Evolutionary conservation across 1,284 basidiomycete genomes (phyloP).

Genomic region (Sanghuangporus weigelae): DNA sequence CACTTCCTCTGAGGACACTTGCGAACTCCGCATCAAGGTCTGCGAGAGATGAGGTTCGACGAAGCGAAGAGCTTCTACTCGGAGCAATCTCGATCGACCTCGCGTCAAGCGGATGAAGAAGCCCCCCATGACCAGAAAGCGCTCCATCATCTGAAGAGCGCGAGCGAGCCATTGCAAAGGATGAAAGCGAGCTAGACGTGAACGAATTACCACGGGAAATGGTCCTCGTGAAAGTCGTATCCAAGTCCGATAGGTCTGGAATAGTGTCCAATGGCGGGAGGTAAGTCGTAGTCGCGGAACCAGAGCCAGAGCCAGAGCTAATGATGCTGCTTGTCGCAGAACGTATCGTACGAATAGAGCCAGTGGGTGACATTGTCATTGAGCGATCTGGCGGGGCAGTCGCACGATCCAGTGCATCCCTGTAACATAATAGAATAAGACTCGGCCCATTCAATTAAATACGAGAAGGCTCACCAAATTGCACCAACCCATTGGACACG

Average conservation of each 20-base stretch:
- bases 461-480: constrained; percentile 57
- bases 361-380: constrained; percentile 58
- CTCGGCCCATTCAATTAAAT: constrained; percentile 12
- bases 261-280: constrained; percentile 62
- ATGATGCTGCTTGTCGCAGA: constrained; percentile 41
- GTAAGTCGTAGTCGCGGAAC: constrained; percentile 66
- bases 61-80: constrained; percentile 51
- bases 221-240: constrained; percentile 34
- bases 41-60: constrained; percentile 69
- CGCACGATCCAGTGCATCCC: constrained; percentile 60
- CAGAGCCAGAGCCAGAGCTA: constrained; percentile 30
- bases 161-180: constrained; percentile 25
- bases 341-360: constrained; percentile 64
- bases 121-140: constrained; percentile 50
- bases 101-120: constrained; percentile 62
- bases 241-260: constrained; percentile 59
- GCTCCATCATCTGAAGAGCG: constrained; percentile 64
- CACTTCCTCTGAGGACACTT: constrained; percentile 33
- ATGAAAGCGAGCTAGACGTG: constrained; percentile 7
- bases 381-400: constrained; percentile 47
- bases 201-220: constrained; percentile 28
- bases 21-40: constrained; percentile 70
- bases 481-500: constrained; percentile 85
- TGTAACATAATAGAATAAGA: constrained; percentile 26
- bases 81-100: constrained; percentile 54